Base-by-base conservation (phyloP, 306 rosid genomes). In the Morella rubra region DNA sequence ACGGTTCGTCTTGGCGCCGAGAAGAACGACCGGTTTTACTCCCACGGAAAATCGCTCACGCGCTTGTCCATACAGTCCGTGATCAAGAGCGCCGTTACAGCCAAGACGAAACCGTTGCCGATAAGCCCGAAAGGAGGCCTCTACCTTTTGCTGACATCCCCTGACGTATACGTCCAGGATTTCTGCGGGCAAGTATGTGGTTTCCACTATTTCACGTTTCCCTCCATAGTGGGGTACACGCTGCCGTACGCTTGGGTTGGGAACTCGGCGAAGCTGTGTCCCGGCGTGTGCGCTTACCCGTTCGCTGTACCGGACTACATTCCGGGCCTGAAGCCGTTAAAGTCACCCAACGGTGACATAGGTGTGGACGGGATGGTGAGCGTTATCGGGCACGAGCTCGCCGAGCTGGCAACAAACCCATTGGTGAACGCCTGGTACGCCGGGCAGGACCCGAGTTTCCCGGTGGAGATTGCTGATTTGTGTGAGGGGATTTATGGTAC, bases 401-500 rank as follows among this genome's bases (percentile, higher is more conserved):
- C 98, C 5, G 98, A 95, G 92, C 77, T 92, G 81, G 97, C 98
- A 0, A 79, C 89, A 0, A 95, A 95, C 73, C 98, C 98, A 1
- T 56, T 95, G 37, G 97, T 90, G 5, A 95, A 92, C 58, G 98
- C 98, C 1, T 95, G 98, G 98, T 95, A 88, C 55, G 98, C 98
- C 1, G 98, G 98, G n/a, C 86, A 77, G 71, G 98, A 95, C 84
- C 98, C 98, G 61, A 87, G 73, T 19, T 86, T 86, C 13, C 98
- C 98, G 27, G 98, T 95, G 0, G 98, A 95, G 90, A 95, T 95
- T 2, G 98, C 98, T 0, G 98, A 95, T 83, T 89, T 95, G 0
- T 95, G 98, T 22, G 98, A 95, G 85, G 98, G 98, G 6, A 95
- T 95, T 42, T 95, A 95, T 69, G 98, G 98, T 0, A 95, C 97